Base-by-base conservation (phyloP, 2,329 filamentous ascomycete genomes). In the Apiospora koreana region DNA sequence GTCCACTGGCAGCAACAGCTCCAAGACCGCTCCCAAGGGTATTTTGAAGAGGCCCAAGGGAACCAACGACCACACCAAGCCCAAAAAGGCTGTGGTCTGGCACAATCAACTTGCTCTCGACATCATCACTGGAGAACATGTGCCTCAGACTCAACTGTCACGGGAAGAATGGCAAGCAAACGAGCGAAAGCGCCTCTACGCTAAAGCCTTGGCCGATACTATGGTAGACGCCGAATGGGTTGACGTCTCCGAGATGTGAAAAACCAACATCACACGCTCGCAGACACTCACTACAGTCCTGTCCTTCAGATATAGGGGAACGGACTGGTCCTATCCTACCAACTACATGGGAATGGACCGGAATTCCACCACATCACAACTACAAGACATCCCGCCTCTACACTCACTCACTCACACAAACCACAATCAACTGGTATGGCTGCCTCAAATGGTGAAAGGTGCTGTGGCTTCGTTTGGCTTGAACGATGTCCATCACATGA, bases 1-100 rank as follows among this genome's bases (percentile, higher is more conserved):
- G 50, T 58, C 50, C 18, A 21, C 28, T 58, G 50, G 28, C 12
- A 21, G 9, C 50, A n/a, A n/a, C 8, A 12, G 8, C 54, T 38
- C 31, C 54, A 62, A 12, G 28, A 9, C 31, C 54, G 21, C 54
- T 62, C 54, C 54, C 54, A 62, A 62, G 54, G 12, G 54, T 18
- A 62, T 62, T 38, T 28, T 62, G 9, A 62, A 62, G 28, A 38
- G n/a, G 31, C 31, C 31, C 54, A 38, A 38, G 54, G 54, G 54
- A 38, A 38, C 3, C 54, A 62, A 38, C 18, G 28, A 38, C 31
- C 28, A 62, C 54, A 12, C 18, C 31, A 62, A 62, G 54, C 54
- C 54, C 54, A 62, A 62, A 28, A 62, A 38, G 54, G 54, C 54
- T 9, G 54, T 62, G 54, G 31, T 62, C 54, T 62, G 54, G 54